phyloP scores from a whole-genome alignment of 2,329 filamentous ascomycete genomes.

The Neurospora crassa region DNA sequence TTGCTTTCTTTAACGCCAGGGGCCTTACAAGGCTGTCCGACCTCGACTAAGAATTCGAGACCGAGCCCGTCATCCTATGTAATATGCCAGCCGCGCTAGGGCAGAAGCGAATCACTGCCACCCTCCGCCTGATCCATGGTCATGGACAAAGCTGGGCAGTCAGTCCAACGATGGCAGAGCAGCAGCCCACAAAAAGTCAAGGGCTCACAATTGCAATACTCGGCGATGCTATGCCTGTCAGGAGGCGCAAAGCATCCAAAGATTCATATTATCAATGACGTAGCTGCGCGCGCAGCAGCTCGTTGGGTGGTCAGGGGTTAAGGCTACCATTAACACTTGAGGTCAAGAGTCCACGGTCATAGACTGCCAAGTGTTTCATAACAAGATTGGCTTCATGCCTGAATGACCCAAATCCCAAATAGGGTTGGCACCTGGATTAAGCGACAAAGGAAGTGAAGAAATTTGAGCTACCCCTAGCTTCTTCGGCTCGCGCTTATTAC shows the following conservation, averaged over 20 bases:
- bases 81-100: background rate
- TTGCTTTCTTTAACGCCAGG: slow-evolving; percentile 1
- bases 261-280: background rate
- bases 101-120: background rate
- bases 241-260: background rate
- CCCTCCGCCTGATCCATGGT: background rate
- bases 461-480: background rate
- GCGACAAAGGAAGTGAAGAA: background rate
- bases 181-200: background rate
- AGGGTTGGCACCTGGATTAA: background rate
- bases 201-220: background rate
- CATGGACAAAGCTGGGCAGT: background rate
- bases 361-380: slow-evolving; percentile 3
- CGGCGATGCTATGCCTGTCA: background rate
- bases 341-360: background rate
- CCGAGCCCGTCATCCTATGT: background rate
- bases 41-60: slow-evolving; percentile 1
- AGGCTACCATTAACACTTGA: background rate
- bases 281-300: background rate
- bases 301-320: background rate
- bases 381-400: slow-evolving; percentile 4
- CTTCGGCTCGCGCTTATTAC: background rate
- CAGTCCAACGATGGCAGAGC: background rate
- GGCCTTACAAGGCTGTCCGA: slow-evolving; percentile 3
- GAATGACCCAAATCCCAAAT: background rate